A percentile compares a stretch with the other conserved stretches of the same genome.
phyloP scores from a whole-genome alignment of 305 asterid species.

The Fraxinus nigra region DNA sequence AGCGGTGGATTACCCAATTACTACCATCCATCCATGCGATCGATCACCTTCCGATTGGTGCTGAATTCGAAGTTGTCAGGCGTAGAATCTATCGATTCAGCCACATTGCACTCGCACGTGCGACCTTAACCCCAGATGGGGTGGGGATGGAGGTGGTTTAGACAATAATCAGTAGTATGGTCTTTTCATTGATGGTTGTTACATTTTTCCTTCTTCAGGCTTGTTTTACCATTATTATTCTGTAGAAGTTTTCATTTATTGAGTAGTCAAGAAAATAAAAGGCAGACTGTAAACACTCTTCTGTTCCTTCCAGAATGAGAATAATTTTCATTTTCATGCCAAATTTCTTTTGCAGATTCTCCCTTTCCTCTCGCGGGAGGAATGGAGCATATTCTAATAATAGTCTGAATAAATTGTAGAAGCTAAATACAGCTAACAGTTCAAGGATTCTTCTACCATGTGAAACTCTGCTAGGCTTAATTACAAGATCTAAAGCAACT shows the following conservation, averaged over 20 bases:
- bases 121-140: background rate
- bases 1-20: conserved; percentile 78
- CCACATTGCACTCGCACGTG: background rate
- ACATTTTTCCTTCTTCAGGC: background rate
- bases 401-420: background rate
- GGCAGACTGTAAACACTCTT: background rate
- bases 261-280: background rate
- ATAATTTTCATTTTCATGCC: background rate
- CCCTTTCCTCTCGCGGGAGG: background rate
- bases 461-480: background rate
- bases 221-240: background rate
- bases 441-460: no score
- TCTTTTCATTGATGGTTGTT: background rate
- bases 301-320: background rate
- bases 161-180: background rate
- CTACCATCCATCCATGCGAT: conserved; percentile 82
- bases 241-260: background rate
- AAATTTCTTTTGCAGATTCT: background rate
- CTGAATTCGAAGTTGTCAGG: conserved; percentile 66
- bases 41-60: conserved; percentile 85
- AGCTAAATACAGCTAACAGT: background rate
- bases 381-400: background rate
- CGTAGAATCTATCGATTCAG: background rate
- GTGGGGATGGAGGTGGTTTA: background rate
- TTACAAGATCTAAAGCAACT: background rate